Evolutionary conservation across 139 green algal species (phyloP), one percentile per base, ranked within the genome.

Genomic region (Chlamydomonas urium): DNA sequence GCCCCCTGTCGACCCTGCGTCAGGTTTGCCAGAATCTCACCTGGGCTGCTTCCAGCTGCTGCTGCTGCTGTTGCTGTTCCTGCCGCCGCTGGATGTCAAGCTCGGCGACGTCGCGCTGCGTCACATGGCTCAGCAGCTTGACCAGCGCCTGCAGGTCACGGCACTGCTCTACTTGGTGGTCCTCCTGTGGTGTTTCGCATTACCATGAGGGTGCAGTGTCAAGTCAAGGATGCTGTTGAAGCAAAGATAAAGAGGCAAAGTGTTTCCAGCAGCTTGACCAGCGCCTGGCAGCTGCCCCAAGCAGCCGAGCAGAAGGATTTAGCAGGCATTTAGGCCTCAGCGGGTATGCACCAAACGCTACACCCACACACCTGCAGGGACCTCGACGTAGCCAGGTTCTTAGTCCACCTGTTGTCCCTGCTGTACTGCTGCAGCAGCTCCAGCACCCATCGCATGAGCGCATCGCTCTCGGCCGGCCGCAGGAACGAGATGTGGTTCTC

Each of bases 61-160:
- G 42, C 42, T 53, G 42, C 42, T 53, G 42, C 42, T 10, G 42
- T 17, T 53, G 14, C 42, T 53, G 42, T 17, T 53, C 14, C 42
- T 53, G 42, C 42, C 42, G 14, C 42, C 42, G 42, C 42, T 17
- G 17, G 14, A 53, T 63, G 61, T 69, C 34, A 4, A 29, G 29
- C 8, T 69, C 61, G 10, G 38, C 63, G 10, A 71, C 8, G 63
- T 71, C 63, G 14, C 63, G 33, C 5, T 57, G 31, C 6, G 63
- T 71, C 63, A 96, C 70, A 66, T 91, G 79, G 42, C 79, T 89
- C 23, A 97, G 81, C 63, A 97, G 83, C 75, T 79, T 75, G 26
- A 97, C 81, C 38, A 97, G 81, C 6, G 93, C 90, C 0, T 83
- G 63, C 63, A 59, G 38, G 14, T 71, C 32, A 4, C 60, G 14